Percentiles rank a stretch among this genome's conserved stretches.
These are phyloP conservation scores for Chytriomyces sp. DNA, from an alignment of 192 early-diverging fungal species.

Conservation along the genomic window DNA sequence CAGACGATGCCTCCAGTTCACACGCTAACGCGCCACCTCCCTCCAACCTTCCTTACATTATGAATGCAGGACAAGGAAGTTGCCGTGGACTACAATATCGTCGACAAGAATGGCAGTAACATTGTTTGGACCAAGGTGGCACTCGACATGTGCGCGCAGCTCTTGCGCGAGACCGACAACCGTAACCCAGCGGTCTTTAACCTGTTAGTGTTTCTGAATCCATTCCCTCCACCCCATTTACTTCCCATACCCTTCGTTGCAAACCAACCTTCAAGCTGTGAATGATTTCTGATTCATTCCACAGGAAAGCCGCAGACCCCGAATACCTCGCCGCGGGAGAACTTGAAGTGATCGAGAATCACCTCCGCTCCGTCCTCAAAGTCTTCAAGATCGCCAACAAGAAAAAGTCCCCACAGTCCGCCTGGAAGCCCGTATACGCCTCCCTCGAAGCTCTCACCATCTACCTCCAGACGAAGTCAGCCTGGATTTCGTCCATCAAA, in stretches of 20 bases:
- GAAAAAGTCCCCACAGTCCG: slow-evolving; percentile 29
- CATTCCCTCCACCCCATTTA: background rate
- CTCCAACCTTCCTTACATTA: background rate
- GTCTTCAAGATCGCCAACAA: slow-evolving; percentile 18
- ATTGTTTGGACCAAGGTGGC: slow-evolving; percentile 23
- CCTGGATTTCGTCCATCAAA: slow-evolving; percentile 11
- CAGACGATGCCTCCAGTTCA: too few species aligned
- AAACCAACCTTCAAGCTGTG: background rate
- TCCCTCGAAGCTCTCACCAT: slow-evolving; percentile 27
- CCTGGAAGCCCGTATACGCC: slow-evolving; percentile 32
- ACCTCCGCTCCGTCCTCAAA: slow-evolving; percentile 18
- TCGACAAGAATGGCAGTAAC: slow-evolving; percentile 13
- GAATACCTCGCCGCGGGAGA: slow-evolving; percentile 15
- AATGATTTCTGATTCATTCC: background rate
- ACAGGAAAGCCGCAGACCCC: background rate
- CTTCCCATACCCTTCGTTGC: too few species aligned
- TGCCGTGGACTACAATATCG: slow-evolving; percentile 20
- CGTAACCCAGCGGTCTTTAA: slow-evolving; percentile 20
- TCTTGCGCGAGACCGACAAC: slow-evolving; percentile 29
- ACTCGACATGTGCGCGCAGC: slow-evolving; percentile 3
- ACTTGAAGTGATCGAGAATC: slow-evolving; percentile 29
- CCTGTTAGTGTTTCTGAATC: slow-evolving; percentile 19
- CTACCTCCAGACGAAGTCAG: slow-evolving; percentile 6
- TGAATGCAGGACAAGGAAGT: background rate
- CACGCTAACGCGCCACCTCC: too few species aligned